Evolutionary conservation across 2,329 filamentous ascomycete species (phyloP), one percentile per base, ranked within the genome.

Genomic region (Cytospora piceae): DNA sequence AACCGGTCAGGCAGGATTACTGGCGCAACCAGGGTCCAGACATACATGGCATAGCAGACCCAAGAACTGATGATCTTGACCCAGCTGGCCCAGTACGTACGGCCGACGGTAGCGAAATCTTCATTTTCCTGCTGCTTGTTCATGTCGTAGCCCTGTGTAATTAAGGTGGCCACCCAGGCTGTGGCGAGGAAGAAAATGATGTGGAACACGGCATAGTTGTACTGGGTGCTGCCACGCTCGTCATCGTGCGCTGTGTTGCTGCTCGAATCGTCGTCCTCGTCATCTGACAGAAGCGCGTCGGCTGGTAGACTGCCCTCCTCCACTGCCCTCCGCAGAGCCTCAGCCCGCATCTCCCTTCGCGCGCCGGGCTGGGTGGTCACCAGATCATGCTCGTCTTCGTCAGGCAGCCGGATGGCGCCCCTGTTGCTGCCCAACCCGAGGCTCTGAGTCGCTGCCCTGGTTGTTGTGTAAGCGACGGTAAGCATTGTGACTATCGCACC

Each of bases 21-120:
- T 3, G 95, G 95, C 54, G 95, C 95, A 53, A 96, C 83, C 72
- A 99, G 78, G 22, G 92, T 97, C 95, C 95, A 99, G 32, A 89
- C 86, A 74, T 98, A 99, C 77, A 99, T 91, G 60, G 82, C 88
- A 77, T 99, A 97, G 80, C 95, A 99, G 63, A 95, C 89, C 95
- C 95, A 99, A 22, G 94, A 90, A 78, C 94, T 96, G 62, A 97
- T 89, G 77, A 99, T 98, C 87, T 99, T 99, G 72, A 97, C 93
- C 95, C 96, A 99, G 74, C 93, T 97, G 37, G 95, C 95, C 86
- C 93, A 96, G 78, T 98, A 96, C 6, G 94, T 98, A 66, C 95
- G 85, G 24, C 95, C 95, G 4, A 99, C 94, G 0, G 94, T 92
- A 2, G 93, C 92, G 77, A 99, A 98, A 73, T 94, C 90, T 58